Evolutionary conservation across 345 rosid genomes (phyloP).

Genomic region (Alliaria petiolata): DNA sequence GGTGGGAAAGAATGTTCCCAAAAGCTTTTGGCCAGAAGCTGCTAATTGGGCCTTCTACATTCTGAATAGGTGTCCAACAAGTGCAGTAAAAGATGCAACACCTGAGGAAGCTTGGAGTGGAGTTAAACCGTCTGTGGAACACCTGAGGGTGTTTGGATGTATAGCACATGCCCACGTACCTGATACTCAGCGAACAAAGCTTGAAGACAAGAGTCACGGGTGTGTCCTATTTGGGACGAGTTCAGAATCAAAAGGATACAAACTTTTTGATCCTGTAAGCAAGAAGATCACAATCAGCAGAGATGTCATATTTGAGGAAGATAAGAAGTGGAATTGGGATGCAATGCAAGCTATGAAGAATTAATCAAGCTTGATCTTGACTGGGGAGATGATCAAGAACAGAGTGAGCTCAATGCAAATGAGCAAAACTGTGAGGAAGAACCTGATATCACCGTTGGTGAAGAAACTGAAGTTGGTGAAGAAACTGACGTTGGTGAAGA

Average conservation of each 20-base stretch:
- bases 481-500: no score
- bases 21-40: not conserved
- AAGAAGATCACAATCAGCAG: not conserved
- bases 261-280: not conserved
- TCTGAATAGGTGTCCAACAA: not conserved
- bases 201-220: not conserved
- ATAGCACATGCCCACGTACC: not conserved
- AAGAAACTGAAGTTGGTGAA: not conserved
- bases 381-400: not conserved
- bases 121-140: no score
- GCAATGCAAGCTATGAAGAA: not conserved
- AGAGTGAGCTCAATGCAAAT: not conserved
- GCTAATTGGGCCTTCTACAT: not conserved
- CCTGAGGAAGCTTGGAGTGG: not conserved
- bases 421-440: not conserved
- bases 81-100: not conserved
- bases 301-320: not conserved
- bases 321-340: not conserved
- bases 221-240: not conserved
- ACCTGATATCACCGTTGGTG: rapidly evolving
- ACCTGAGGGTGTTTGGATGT: not conserved
- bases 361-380: not conserved
- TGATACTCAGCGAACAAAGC: not conserved
- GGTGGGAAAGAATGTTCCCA: not conserved
- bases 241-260: not conserved